phyloP scores from a whole-genome alignment of 140 eudicot genomes.

The Bidens hawaiensis region DNA sequence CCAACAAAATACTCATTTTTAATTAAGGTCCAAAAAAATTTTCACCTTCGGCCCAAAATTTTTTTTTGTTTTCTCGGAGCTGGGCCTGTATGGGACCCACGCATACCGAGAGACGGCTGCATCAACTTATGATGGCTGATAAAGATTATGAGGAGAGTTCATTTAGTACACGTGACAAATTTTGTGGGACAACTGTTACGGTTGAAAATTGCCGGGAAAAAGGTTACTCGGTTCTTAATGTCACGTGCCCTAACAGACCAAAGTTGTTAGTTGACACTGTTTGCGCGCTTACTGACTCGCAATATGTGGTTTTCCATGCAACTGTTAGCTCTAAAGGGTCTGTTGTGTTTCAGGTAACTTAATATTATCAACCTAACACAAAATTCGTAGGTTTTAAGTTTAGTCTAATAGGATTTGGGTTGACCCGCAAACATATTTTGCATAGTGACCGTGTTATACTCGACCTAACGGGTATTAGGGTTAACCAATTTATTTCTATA shows the following conservation, averaged over 20 bases:
- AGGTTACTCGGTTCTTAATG: slow-evolving; percentile 57
- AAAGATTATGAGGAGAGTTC: slow-evolving; percentile 46
- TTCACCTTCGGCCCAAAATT: too few species aligned
- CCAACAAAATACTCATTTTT: too few species aligned
- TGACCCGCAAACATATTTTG: not conserved
- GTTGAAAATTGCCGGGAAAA: slow-evolving; percentile 57
- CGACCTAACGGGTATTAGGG: not conserved
- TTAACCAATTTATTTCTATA: not conserved
- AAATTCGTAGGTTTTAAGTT: too few species aligned
- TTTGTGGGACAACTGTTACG: slow-evolving; percentile 39
- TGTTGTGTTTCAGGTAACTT: slow-evolving; percentile 64
- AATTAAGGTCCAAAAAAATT: too few species aligned
- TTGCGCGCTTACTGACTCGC: slow-evolving; percentile 73
- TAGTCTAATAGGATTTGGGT: not conserved
- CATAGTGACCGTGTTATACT: not conserved
- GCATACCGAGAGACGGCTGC: slow-evolving; percentile 91
- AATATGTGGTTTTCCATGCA: slow-evolving; percentile 85
- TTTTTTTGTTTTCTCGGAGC: too few species aligned
- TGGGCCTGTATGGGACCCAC: too few species aligned
- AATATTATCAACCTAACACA: not conserved
- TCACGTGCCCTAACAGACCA: slow-evolving; percentile 78
- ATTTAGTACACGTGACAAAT: slow-evolving; percentile 14
- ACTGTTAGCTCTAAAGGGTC: slow-evolving; percentile 63
- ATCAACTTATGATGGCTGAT: slow-evolving; percentile 85
- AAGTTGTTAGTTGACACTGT: slow-evolving; percentile 84